Percentiles rank a stretch among this genome's conserved stretches.
Conservation (phyloP, 192 early-diverging fungal genomes). For the Linnemannia exigua region DNA sequence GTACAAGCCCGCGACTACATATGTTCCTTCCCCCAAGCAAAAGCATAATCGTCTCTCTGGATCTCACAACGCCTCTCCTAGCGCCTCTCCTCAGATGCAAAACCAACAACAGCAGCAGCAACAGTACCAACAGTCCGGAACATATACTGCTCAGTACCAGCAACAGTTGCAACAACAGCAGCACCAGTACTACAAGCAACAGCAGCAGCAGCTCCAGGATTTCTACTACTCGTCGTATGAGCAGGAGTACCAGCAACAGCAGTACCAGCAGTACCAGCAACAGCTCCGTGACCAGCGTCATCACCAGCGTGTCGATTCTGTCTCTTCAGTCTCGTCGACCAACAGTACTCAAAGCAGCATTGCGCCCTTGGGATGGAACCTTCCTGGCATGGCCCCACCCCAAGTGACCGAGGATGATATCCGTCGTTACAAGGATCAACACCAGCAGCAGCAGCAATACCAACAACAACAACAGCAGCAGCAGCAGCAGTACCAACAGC, state of each 20-base stretch:
- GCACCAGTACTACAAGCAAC: slow-evolving; percentile 37
- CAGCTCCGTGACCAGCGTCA: slow-evolving; percentile 40
- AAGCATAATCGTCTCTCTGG: slow-evolving; percentile 43
- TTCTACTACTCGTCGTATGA: slow-evolving; percentile 49
- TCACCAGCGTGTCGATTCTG: slow-evolving; percentile 33
- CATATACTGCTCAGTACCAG: slow-evolving; percentile 34
- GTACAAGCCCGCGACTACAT: slow-evolving; percentile 40
- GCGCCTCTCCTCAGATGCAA: slow-evolving; percentile 33
- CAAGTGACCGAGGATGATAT: slow-evolving; percentile 34
- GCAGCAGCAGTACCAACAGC: slow-evolving; percentile 18
- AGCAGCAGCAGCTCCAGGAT: slow-evolving; percentile 51
- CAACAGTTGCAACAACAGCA: slow-evolving; percentile 41
- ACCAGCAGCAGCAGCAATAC: not conserved
- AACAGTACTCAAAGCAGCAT: slow-evolving; percentile 25
- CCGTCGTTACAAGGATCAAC: slow-evolving; percentile 14
- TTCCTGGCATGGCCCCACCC: slow-evolving; percentile 49
- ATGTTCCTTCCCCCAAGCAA: slow-evolving; percentile 48
- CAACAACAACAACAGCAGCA: slow-evolving; percentile 39
- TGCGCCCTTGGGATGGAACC: slow-evolving; percentile 49
- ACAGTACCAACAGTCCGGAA: slow-evolving; percentile 22
- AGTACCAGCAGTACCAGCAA: slow-evolving; percentile 49
- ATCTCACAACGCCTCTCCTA: slow-evolving; percentile 24
- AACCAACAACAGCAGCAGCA: slow-evolving; percentile 39
- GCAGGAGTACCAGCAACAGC: slow-evolving; percentile 53
- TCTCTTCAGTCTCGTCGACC: slow-evolving; percentile 31